Evolutionary conservation across 345 rosid genomes (phyloP).

Genomic region (Alliaria petiolata): DNA sequence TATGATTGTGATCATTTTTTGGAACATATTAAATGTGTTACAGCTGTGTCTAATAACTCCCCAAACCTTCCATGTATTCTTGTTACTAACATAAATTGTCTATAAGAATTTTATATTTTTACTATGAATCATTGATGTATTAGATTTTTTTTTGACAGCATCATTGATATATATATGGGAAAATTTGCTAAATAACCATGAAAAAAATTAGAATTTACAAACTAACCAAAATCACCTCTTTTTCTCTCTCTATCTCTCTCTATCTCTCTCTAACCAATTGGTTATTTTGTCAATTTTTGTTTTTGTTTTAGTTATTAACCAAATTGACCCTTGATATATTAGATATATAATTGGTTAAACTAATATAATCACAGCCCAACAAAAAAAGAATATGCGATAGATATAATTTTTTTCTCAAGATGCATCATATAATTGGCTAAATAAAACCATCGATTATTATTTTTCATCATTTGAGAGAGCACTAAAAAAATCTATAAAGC

Average conservation of each 20-base stretch:
- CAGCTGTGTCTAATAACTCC: conserved; percentile 18
- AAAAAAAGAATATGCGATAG: not conserved
- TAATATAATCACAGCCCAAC: not conserved
- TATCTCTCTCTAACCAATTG: too few species aligned
- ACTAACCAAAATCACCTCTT: too few species aligned
- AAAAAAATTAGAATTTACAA: too few species aligned
- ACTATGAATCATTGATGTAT: not conserved
- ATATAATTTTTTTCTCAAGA: not conserved
- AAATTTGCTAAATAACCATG: too few species aligned
- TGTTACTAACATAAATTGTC: conserved; percentile 1
- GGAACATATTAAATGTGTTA: conserved; percentile 18
- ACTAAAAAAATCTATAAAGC: not conserved
- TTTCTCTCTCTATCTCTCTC: too few species aligned
- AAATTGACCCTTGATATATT: too few species aligned
- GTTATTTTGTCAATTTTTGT: too few species aligned
- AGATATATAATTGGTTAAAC: not conserved
- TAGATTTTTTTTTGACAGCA: too few species aligned
- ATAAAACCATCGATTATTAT: not conserved
- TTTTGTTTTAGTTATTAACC: too few species aligned
- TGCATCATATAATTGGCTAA: not conserved
- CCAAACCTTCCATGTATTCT: conserved; percentile 14
- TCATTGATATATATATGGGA: too few species aligned
- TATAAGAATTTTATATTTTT: not conserved
- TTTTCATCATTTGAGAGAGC: not conserved
- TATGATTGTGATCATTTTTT: not conserved